These are phyloP conservation scores for Turnera subulata DNA, from an alignment of 345 rosid species.

Conservation along the genomic window DNA sequence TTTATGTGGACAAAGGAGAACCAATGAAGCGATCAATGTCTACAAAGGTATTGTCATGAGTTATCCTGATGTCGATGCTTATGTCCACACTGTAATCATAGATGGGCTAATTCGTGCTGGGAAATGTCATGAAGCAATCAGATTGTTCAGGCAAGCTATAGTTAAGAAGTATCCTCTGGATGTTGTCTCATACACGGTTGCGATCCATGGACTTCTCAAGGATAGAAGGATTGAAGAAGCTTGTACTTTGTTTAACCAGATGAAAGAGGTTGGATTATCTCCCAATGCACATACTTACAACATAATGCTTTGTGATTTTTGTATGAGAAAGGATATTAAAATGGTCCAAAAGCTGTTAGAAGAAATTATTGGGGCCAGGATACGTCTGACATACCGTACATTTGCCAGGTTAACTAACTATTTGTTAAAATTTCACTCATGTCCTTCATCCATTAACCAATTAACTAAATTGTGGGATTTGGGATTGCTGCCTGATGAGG, in stretches of 20 bases:
- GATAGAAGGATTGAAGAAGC: constrained; percentile 53
- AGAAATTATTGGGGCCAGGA: constrained; percentile 43
- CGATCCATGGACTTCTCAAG: constrained; percentile 54
- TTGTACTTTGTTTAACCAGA: constrained; percentile 32
- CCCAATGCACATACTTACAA: constrained; percentile 41
- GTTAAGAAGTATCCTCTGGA: constrained; percentile 44
- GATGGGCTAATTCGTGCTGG: constrained; percentile 49
- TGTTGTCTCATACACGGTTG: constrained; percentile 59
- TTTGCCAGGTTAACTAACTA: constrained; percentile 29
- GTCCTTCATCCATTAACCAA: constrained; percentile 17
- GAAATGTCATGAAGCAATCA: constrained; percentile 36
- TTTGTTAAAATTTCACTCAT: constrained; percentile 22
- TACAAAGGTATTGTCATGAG: constrained; percentile 37
- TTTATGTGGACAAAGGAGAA: constrained; percentile 37
- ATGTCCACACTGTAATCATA: constrained; percentile 53
- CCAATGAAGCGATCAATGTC: constrained; percentile 41
- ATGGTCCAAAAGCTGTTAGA: constrained; percentile 42
- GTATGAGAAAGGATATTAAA: constrained; percentile 39
- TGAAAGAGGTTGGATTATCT: constrained; percentile 47
- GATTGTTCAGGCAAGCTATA: constrained; percentile 43
- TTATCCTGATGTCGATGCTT: constrained; percentile 42
- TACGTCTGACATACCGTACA: constrained; percentile 33
- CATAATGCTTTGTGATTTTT: constrained; percentile 44
- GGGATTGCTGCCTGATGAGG: constrained; percentile 25
- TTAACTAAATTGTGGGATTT: constrained; percentile 36